Percentiles rank a stretch among this genome's conserved stretches.
Evolutionary conservation across 768 basidiomycete genomes (phyloP).

Genomic region (Lactarius hengduanensis): DNA sequence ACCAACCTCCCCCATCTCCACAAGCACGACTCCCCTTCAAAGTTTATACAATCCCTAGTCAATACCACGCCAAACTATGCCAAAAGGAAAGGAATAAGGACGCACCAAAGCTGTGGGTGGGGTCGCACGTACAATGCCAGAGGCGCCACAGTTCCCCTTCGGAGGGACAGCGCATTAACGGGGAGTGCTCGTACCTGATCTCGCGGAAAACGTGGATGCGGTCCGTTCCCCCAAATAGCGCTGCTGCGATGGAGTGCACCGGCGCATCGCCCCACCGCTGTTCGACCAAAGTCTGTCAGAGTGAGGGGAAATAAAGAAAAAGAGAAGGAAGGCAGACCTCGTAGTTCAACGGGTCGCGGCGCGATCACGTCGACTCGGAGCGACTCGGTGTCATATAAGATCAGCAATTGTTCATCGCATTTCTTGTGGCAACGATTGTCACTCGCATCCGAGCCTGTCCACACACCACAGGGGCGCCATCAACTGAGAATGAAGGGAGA

Average conservation of each 20-base stretch:
- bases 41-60: slow-evolving; percentile 40
- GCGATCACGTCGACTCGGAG: no score
- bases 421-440: no score
- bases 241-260: slow-evolving; percentile 80
- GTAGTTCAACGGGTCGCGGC: no score
- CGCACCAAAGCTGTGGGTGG: slow-evolving; percentile 56
- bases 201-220: slow-evolving; percentile 82
- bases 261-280: slow-evolving; percentile 87
- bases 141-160: slow-evolving; percentile 39
- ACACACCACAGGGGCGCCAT: no score
- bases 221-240: slow-evolving; percentile 69
- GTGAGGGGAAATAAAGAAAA: not conserved
- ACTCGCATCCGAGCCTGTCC: no score
- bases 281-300: not conserved
- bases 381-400: no score
- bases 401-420: no score
- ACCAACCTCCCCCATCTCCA: slow-evolving; percentile 46
- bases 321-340: slow-evolving; percentile 47
- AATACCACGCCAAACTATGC: not conserved
- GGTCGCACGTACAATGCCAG: slow-evolving; percentile 51
- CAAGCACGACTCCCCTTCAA: slow-evolving; percentile 58
- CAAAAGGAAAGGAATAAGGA: slow-evolving; percentile 18
- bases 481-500: no score
- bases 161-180: slow-evolving; percentile 58
- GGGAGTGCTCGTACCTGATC: slow-evolving; percentile 81